phyloP scores from a whole-genome alignment of 257 asterid species.

The Lithospermum erythrorhizon region DNA sequence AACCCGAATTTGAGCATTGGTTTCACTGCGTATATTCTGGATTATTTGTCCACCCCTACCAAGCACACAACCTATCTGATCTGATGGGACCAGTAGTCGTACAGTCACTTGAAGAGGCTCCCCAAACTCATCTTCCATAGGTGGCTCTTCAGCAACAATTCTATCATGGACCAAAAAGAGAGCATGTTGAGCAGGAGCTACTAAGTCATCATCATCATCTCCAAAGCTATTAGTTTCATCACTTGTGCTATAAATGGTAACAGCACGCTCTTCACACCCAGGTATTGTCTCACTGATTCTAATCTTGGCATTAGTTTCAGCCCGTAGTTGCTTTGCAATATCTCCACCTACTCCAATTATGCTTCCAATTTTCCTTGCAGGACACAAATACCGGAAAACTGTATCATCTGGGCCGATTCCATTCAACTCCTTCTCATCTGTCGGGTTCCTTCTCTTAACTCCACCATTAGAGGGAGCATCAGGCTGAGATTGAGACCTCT shows the following conservation, averaged over 20 bases:
- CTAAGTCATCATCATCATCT: conserved; percentile 25
- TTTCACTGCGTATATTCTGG: conserved; percentile 43
- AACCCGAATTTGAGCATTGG: conserved; percentile 70
- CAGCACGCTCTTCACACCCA: conserved; percentile 85
- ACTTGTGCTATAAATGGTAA: conserved; percentile 64
- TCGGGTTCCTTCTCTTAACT: conserved; percentile 41
- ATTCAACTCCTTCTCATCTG: conserved; percentile 56
- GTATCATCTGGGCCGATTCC: conserved; percentile 62
- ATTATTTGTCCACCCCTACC: conserved; percentile 49
- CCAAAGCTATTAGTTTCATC: conserved; percentile 64
- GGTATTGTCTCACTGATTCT: conserved; percentile 77
- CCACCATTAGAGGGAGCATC: conserved; percentile 45
- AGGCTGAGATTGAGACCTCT: conserved; percentile 31
- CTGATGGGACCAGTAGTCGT: conserved; percentile 45
- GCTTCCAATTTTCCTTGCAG: conserved; percentile 70
- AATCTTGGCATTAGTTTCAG: conserved; percentile 72
- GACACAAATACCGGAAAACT: conserved; percentile 68
- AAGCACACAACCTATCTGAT: conserved; percentile 46
- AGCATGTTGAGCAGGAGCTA: conserved; percentile 88
- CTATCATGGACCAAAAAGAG: conserved; percentile 68
- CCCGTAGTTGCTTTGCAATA: conserved; percentile 68
- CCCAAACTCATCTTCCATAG: conserved; percentile 38
- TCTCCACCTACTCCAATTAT: conserved; percentile 90
- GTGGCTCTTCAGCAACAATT: conserved; percentile 54
- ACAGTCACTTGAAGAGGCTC: conserved; percentile 38